Base-by-base conservation (phyloP, 768 basidiomycete species). In the Mycena polygramma region DNA sequence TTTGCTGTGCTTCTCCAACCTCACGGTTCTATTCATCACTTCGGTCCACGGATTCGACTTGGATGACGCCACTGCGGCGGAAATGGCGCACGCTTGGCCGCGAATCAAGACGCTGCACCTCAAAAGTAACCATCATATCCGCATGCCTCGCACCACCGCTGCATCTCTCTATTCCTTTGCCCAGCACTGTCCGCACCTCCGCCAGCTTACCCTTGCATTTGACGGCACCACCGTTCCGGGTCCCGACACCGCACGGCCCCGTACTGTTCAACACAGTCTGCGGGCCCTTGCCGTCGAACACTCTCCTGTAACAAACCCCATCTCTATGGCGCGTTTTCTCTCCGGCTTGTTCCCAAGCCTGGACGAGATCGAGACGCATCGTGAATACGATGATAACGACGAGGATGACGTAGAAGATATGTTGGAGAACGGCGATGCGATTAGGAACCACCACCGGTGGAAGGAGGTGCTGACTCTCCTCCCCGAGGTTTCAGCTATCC, bases 71-170 rank as follows among this genome's bases (percentile, higher is more conserved):
- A 17, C 49, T 26, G 19, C 54, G 24, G 7, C 20, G 20, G 52
- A 37, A 7, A 26, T 63, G 49, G 22, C 51, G 15, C 20, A n/a
- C 46, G n/a, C 51, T 13, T 53, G 49, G 51, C 62, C 62, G 11
- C 51, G 19, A 8, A 24, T 63, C 24, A 22, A 43, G 19, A 26
- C 14, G 26, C 17, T 63, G 19, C 14, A 30, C 4, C 46, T 63
- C 6, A 4, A 10, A 17, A 13, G 20, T 15, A 8, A n/a, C 2
- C 19, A 7, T 53, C 51, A 9, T 13, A 6, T 37, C 51, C 24
- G 30, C 20, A 14, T 10, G 10, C 62, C 51, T 8, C 37, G 61
- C 51, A 24, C 62, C 7, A 63, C 62, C 3, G 51, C 54, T 24
- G 39, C 13, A 6, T 39, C 51, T 10, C 52, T 63, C 24, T 24